Evolutionary conservation across 2,329 filamentous ascomycete species (phyloP), one percentile per base, ranked within the genome.

Genomic region (Monascus ruber): DNA sequence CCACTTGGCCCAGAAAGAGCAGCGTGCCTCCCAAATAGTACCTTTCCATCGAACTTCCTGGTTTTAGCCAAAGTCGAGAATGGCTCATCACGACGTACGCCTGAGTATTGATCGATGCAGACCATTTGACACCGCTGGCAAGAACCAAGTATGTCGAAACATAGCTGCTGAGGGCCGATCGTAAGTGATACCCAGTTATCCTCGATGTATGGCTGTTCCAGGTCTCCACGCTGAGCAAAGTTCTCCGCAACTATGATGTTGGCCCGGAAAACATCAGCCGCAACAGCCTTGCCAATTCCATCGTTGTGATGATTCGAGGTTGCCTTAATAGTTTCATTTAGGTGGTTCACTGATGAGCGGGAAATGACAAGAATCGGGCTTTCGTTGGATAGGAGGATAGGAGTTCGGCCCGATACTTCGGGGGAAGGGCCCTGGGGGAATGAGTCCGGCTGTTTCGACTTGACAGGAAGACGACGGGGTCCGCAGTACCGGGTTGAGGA

Each of bases 101-200:
- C 87, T 8, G 82, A 94, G 35, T 78, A 69, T 59, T 95, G 91
- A 54, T 98, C 81, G 34, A 96, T 77, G 56, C 89, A 95, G 6
- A 98, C 82, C 88, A 98, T 96, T 59, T 94, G 87, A 51, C 91
- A 98, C 42, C 91, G 71, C 43, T 86, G 76, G 54, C 91, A 98
- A 3, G 83, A 76, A 0, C 88, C 89, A 4, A 96, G 65, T 52
- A 93, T 76, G 44, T 82, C 53, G 24, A 70, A 59, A 1, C 39
- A 49, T 25, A 59, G 32, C 11, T 55, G 42, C 1, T 47, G 45
- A 0, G 51, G 43, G 1, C 82, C 83, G 41, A 95, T 82, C 6
- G 64, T 69, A 32, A 94, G 52, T 10, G 63, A 70, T 8, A 66
- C 68, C 89, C 89, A 96, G 5, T 66, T 59, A 49, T 96, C 91